These are phyloP conservation scores for Taiozyma sp. DNA, from an alignment of 1,139 yeast species.

Conservation along the genomic window DNA sequence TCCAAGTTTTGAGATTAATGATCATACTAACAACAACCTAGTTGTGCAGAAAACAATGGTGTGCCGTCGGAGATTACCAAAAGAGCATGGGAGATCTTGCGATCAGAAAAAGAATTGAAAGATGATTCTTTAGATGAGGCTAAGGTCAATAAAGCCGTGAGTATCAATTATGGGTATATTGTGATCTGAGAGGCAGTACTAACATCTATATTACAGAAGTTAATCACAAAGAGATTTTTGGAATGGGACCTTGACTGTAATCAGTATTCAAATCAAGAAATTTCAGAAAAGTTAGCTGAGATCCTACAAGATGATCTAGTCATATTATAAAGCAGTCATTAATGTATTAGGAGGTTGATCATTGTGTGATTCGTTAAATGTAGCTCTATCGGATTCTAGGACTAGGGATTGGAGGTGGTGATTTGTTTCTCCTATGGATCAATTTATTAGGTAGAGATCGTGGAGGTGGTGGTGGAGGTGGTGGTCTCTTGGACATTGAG, in stretches of 20 bases:
- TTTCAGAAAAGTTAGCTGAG: background rate
- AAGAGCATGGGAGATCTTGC: constrained; percentile 27
- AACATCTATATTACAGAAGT: constrained; percentile 4
- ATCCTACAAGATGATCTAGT: background rate
- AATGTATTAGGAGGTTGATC: constrained; percentile 2
- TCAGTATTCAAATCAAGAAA: background rate
- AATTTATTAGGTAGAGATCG: constrained; percentile 25
- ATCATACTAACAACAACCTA: background rate
- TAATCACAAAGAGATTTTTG: constrained; percentile 26
- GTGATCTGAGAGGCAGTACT: background rate
- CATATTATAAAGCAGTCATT: background rate
- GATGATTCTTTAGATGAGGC: constrained; percentile 17
- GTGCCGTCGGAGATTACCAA: constrained; percentile 25
- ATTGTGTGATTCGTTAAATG: background rate
- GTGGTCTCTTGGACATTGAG: constrained; percentile 30
- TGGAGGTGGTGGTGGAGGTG: constrained; percentile 27
- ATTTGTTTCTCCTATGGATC: background rate
- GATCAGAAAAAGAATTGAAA: background rate
- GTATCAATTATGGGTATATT: background rate
- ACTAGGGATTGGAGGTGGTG: background rate
- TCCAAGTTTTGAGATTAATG: background rate
- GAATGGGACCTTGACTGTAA: constrained; percentile 26
- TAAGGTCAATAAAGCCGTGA: constrained; percentile 5
- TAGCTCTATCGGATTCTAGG: background rate
- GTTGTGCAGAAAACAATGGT: constrained; percentile 36